Evolutionary conservation across 2,329 filamentous ascomycete genomes (phyloP).

Genomic region (Trichoderma sp.): DNA sequence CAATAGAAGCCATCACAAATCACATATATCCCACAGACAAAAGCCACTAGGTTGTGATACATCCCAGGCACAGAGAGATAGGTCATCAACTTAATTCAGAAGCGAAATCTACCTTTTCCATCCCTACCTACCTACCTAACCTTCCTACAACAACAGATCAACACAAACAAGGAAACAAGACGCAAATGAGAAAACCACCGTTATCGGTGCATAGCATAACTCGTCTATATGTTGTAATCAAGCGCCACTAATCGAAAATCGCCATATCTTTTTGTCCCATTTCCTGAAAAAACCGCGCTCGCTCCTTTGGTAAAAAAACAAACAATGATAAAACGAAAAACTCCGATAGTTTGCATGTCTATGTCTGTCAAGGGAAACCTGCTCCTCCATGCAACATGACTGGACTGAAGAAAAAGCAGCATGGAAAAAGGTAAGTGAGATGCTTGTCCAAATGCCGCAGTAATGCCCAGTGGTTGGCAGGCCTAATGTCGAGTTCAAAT

Average conservation of each 20-base stretch:
- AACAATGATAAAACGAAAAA: background rate
- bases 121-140: background rate
- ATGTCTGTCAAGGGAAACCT: background rate
- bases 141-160: background rate
- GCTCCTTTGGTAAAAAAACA: constrained; percentile 4
- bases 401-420: background rate
- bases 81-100: background rate
- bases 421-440: background rate
- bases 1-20: too few relatives aligned
- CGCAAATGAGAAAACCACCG: background rate
- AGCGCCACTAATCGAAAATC: constrained; percentile 16
- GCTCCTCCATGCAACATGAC: background rate
- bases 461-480: background rate
- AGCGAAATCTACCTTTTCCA: background rate
- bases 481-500: constrained; percentile 10
- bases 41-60: too few relatives aligned
- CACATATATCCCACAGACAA: too few relatives aligned
- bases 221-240: constrained; percentile 22
- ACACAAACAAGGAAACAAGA: background rate
- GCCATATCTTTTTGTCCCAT: background rate
- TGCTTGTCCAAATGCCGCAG: constrained; percentile 5
- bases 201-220: background rate
- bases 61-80: too few relatives aligned
- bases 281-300: constrained; percentile 18
- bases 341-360: constrained; percentile 11